Conservation (phyloP, 2,329 filamentous ascomycete genomes). For the Clonostachys byssicola region DNA sequence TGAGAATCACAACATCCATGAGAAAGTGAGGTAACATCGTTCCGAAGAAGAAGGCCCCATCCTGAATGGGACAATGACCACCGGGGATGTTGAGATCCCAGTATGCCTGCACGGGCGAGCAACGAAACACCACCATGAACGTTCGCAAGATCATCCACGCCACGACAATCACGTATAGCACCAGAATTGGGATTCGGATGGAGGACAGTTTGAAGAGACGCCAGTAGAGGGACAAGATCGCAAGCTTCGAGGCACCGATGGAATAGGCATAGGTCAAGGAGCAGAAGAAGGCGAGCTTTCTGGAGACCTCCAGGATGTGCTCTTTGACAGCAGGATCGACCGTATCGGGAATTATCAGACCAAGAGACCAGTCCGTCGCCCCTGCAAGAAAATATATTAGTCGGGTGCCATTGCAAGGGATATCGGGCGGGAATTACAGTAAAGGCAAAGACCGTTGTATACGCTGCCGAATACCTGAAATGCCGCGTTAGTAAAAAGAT, state of each 20-base stretch:
- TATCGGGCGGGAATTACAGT: no score
- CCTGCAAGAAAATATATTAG: no score
- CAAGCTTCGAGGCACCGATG: conserved; percentile 1
- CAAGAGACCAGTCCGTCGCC: no score
- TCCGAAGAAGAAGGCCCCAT: neutral
- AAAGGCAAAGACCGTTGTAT: no score
- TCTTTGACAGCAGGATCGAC: no score
- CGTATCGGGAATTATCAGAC: no score
- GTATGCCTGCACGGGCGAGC: neutral
- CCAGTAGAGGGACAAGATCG: conserved; percentile 2
- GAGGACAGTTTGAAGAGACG: neutral
- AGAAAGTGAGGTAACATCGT: neutral
- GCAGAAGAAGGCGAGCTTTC: no score
- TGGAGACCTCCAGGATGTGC: no score
- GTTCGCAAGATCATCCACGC: neutral
- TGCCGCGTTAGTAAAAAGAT: no score
- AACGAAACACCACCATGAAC: neutral
- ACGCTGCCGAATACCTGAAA: no score
- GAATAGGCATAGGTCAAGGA: neutral
- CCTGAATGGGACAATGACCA: neutral
- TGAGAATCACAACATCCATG: neutral
- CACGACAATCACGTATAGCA: neutral
- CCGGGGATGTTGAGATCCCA: neutral
- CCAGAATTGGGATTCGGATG: conserved; percentile 1
- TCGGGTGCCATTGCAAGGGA: no score